These are phyloP conservation scores for Colletotrichum sansevieriae DNA, from an alignment of 2,329 filamentous ascomycete genomes.

Conservation along the genomic window DNA sequence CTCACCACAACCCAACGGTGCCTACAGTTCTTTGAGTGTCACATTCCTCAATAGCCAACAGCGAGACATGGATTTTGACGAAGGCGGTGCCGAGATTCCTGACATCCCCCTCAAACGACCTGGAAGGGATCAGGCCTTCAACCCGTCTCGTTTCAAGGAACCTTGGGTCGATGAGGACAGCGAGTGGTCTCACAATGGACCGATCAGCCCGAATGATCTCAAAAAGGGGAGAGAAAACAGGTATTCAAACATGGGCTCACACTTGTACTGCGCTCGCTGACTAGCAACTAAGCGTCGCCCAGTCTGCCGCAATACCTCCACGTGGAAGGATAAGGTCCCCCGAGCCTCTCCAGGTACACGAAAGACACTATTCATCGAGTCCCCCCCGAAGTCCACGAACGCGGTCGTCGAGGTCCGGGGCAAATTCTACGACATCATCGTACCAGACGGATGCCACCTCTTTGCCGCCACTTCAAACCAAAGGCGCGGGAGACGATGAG, in stretches of 20 bases:
- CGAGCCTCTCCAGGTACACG: constrained; percentile 41
- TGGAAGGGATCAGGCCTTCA: constrained; percentile 7
- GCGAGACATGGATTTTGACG: constrained; percentile 23
- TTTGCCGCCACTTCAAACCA: constrained; percentile 44
- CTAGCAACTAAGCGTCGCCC: constrained; percentile 14
- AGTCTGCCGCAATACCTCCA: constrained; percentile 7
- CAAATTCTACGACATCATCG: constrained; percentile 48
- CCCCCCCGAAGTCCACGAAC: constrained; percentile 47
- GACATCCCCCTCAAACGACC: constrained; percentile 45
- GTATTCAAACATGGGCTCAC: neutral
- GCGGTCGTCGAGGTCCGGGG: constrained; percentile 46
- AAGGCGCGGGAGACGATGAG: constrained; percentile 45
- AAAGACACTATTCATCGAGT: constrained; percentile 45
- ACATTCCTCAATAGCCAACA: constrained; percentile 13
- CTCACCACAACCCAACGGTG: constrained; percentile 4
- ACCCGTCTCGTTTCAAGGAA: constrained; percentile 30
- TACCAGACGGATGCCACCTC: constrained; percentile 46
- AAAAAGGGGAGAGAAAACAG: constrained; percentile 16
- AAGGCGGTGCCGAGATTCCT: constrained; percentile 42
- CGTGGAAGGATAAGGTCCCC: constrained; percentile 37
- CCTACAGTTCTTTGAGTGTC: constrained; percentile 25
- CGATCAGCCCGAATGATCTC: constrained; percentile 28
- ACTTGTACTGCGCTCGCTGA: neutral
- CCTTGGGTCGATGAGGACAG: constrained; percentile 37
- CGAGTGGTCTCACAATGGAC: constrained; percentile 33